phyloP scores from a whole-genome alignment of 257 asterid species.

The Hygrophila difformis region DNA sequence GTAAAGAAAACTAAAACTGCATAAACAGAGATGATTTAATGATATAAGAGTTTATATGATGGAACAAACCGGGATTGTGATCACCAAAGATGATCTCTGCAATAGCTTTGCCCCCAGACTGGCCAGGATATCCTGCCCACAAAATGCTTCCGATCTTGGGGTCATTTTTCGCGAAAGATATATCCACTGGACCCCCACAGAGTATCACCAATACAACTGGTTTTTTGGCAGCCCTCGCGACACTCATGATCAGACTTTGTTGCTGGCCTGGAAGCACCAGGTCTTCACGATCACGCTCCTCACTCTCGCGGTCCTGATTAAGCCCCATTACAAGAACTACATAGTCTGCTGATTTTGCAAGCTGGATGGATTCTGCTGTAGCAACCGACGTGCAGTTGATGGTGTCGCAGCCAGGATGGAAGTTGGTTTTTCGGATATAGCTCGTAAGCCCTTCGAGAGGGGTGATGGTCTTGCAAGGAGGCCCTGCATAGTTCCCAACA shows the following conservation, averaged over 20 bases:
- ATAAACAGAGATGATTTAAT: background rate
- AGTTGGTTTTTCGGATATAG: slow-evolving; percentile 23
- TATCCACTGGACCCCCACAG: slow-evolving; percentile 73
- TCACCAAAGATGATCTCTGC: slow-evolving; percentile 70
- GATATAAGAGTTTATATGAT: background rate
- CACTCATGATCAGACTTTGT: slow-evolving; percentile 21
- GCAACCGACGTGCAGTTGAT: slow-evolving; percentile 37
- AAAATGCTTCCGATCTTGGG: slow-evolving; percentile 50
- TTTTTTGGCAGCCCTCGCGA: slow-evolving; percentile 46
- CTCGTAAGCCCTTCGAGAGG: slow-evolving; percentile 38
- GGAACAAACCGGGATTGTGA: slow-evolving; percentile 77
- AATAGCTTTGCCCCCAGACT: slow-evolving; percentile 63
- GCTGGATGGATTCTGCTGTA: slow-evolving; percentile 14
- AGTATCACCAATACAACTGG: slow-evolving; percentile 51
- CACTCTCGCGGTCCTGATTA: slow-evolving; percentile 50
- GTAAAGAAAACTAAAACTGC: background rate
- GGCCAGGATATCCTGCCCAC: slow-evolving; percentile 87
- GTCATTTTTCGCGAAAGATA: slow-evolving; percentile 49
- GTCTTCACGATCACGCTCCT: slow-evolving; percentile 45
- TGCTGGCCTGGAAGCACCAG: slow-evolving; percentile 60
- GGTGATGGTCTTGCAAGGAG: slow-evolving; percentile 43
- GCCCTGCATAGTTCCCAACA: slow-evolving; percentile 61
- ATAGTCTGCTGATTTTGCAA: slow-evolving; percentile 35
- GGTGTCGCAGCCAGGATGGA: slow-evolving; percentile 37
- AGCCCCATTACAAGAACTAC: slow-evolving; percentile 67